These are phyloP conservation scores for Dendrobium huoshanense DNA, from an alignment of 106 monocot species.

Conservation along the genomic window DNA sequence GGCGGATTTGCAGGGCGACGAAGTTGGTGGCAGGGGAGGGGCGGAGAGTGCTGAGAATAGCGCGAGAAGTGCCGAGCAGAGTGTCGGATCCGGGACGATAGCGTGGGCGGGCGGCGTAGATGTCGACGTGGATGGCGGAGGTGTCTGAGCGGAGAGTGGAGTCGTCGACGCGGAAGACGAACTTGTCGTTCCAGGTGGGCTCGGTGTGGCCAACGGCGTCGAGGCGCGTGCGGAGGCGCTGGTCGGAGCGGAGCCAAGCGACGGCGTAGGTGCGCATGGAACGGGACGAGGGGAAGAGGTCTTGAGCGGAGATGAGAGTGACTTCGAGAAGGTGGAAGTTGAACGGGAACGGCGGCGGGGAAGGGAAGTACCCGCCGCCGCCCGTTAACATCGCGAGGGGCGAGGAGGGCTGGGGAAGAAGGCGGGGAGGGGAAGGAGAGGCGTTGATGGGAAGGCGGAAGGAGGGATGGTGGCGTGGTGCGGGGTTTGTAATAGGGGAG, in stretches of 20 bases:
- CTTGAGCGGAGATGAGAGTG: constrained; percentile 42
- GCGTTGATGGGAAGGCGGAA: background rate
- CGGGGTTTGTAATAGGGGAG: background rate
- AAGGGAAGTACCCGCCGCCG: constrained; percentile 2
- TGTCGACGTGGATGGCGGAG: constrained; percentile 35
- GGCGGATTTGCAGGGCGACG: constrained; percentile 54
- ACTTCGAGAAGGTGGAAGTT: constrained; percentile 38
- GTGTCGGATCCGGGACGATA: constrained; percentile 14
- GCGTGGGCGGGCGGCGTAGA: constrained; percentile 24
- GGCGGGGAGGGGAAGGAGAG: background rate
- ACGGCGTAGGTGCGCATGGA: constrained; percentile 29
- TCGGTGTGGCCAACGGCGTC: constrained; percentile 30
- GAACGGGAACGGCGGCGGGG: constrained; percentile 4
- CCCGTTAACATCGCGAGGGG: background rate
- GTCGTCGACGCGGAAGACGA: constrained; percentile 57
- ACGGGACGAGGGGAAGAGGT: constrained; percentile 17
- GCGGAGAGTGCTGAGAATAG: constrained; percentile 32
- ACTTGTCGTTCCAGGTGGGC: constrained; percentile 68
- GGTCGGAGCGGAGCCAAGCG: constrained; percentile 19
- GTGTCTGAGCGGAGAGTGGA: constrained; percentile 48
- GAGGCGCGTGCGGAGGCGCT: constrained; percentile 23
- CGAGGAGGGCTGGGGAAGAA: background rate
- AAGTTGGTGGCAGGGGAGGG: constrained; percentile 10
- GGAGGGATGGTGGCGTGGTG: too few relatives aligned
- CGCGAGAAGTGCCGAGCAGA: constrained; percentile 42